Evolutionary conservation across 345 rosid species (phyloP).

Genomic region (Lagerstroemia speciosa): DNA sequence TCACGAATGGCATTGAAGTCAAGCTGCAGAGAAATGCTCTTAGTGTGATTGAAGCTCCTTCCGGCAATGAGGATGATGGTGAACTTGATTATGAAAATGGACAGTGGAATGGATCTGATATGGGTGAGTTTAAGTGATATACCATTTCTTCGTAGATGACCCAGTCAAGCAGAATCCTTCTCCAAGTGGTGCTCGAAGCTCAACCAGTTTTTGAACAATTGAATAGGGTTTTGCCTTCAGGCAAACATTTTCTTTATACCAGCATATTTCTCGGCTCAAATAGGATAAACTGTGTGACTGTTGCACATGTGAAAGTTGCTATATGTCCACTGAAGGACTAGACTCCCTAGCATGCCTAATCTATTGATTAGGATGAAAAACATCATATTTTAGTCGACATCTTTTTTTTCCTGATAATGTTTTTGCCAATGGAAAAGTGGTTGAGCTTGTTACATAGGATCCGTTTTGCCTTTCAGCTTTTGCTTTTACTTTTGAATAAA

Average conservation of each 20-base stretch:
- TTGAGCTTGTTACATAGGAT: constrained; percentile 53
- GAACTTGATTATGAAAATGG: constrained; percentile 61
- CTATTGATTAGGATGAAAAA: neutral
- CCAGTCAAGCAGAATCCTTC: neutral
- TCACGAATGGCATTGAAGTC: constrained; percentile 96
- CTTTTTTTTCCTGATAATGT: neutral
- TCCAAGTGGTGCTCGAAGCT: neutral
- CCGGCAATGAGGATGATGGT: constrained; percentile 82
- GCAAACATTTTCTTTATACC: neutral
- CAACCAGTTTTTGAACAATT: neutral
- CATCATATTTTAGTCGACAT: neutral
- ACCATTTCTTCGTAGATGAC: neutral
- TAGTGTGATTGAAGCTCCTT: constrained; percentile 94
- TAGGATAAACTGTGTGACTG: neutral
- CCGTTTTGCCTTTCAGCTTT: constrained; percentile 37
- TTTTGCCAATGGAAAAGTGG: constrained; percentile 9
- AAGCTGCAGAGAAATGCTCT: constrained; percentile 98
- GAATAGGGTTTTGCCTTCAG: neutral
- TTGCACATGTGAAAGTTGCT: neutral
- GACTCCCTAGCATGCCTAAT: neutral
- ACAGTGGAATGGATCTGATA: constrained; percentile 74
- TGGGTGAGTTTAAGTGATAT: constrained; percentile 43
- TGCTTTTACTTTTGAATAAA: constrained; percentile 44
- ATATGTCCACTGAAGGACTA: neutral
- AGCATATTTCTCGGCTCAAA: neutral